Evolutionary conservation across 345 rosid genomes (phyloP), one percentile per base, ranked within the genome.

Genomic region (Ailanthus altissimus): DNA sequence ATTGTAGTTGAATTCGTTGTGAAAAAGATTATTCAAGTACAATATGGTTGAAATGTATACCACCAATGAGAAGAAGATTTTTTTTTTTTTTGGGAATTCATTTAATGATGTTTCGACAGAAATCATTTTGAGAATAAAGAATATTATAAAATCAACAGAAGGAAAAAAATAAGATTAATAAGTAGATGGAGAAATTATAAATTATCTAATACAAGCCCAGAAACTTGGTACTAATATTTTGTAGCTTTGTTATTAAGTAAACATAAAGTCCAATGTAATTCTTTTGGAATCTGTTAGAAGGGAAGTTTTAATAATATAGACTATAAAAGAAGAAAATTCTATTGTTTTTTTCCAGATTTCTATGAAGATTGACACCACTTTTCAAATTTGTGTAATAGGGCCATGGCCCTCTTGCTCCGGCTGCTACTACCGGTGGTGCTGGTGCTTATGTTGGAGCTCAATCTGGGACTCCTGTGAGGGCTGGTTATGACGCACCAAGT

Each of bases 381-480:
- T 83, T 62, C 42, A 5, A n/a, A 72, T 76, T 74, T 58, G 43
- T 46, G 51, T 79, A 32, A 66, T 81, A 92, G 94, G 91, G 87
- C 23, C 82, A 84, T 70, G 65, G 85, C 45, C 74, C 89, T 58
- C 80, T 75, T 23, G 54, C 85, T 74, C 76, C 85, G 28, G 81
- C 78, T 74, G 78, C 82, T 46, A 75, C 73, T 47, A 2, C 83
- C 54, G 84, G 82, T 53, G 84, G 81, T 70, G 64, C 75, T 58
- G 75, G 82, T 46, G 69, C 85, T 67, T 88, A 86, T 75, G 82
- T 70, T 56, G 94, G 93, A 80, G 73, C 84, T 82, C 99, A 90
- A 63, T 79, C 89, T 64, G 88, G 90, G n/a, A 84, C 72, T 70
- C 85, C 91, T 78, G 54, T 84, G 78, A 86, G 91, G 82, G 81